Conservation (phyloP, 2,329 filamentous ascomycete species). For the Plenodomus biglobosus region DNA sequence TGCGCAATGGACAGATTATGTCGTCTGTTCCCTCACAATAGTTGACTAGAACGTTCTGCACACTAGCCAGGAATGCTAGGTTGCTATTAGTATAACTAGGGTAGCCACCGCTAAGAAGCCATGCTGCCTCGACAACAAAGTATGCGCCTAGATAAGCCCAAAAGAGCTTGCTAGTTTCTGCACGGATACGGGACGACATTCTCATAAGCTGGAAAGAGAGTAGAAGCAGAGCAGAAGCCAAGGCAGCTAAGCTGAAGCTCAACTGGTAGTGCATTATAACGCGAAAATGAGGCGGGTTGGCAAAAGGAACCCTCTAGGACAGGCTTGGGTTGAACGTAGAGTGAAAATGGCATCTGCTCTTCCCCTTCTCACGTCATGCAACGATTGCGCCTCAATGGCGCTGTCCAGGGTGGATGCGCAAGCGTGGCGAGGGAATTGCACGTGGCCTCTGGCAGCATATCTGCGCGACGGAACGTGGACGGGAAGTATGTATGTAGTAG, state of each 20-base stretch:
- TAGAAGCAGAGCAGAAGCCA: slow-evolving; percentile 11
- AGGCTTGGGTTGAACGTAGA: no score
- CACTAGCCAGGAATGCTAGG: slow-evolving; percentile 12
- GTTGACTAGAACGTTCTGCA: slow-evolving; percentile 18
- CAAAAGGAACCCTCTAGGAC: no score
- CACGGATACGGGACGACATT: slow-evolving; percentile 12
- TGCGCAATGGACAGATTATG: neutral
- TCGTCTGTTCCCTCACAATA: neutral
- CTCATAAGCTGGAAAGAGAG: slow-evolving; percentile 21
- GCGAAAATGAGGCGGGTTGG: neutral
- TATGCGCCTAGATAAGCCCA: slow-evolving; percentile 14
- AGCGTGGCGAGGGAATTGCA: no score
- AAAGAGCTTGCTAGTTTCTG: slow-evolving; percentile 21
- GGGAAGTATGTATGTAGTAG: no score
- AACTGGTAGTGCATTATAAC: slow-evolving; percentile 8
- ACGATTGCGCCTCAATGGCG: no score
- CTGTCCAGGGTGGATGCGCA: no score
- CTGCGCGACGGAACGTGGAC: no score
- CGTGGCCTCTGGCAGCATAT: no score
- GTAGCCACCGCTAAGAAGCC: slow-evolving; percentile 14
- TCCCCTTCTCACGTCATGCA: no score
- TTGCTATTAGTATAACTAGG: slow-evolving; percentile 11
- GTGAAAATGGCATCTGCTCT: no score
- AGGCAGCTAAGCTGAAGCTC: slow-evolving; percentile 19
- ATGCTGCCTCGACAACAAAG: slow-evolving; percentile 8